phyloP scores from a whole-genome alignment of 257 asterid genomes.

The Marsdenia floribunda region DNA sequence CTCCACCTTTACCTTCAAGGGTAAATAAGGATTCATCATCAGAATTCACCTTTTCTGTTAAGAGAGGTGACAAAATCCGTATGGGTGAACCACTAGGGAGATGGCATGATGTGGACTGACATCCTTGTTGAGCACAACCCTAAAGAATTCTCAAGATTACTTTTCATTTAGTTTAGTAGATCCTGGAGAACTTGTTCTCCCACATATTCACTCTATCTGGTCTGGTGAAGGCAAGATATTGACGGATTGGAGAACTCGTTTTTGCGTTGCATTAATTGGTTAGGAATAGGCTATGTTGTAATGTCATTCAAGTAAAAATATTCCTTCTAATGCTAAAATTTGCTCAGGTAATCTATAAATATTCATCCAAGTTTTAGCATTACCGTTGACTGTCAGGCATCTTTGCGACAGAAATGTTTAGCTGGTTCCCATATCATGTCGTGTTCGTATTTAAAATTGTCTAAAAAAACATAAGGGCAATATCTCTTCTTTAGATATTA shows the following conservation, averaged over 20 bases:
- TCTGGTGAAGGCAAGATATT: not conserved
- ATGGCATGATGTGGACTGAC: constrained; percentile 35
- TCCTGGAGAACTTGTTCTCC: not conserved
- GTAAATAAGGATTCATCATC: constrained; percentile 29
- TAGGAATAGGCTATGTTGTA: not conserved
- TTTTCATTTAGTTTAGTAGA: not conserved
- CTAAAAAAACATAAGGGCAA: not conserved
- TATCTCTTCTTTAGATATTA: not conserved
- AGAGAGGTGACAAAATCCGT: constrained; percentile 56
- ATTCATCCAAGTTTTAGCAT: not conserved
- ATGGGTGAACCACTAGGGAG: constrained; percentile 93
- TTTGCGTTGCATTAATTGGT: not conserved
- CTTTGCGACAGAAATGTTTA: not conserved
- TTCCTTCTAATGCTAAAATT: not conserved
- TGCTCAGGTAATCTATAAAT: not conserved
- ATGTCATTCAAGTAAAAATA: not conserved
- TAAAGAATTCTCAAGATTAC: not conserved
- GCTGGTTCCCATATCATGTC: not conserved
- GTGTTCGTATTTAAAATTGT: not conserved
- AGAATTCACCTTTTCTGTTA: constrained; percentile 60
- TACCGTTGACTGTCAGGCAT: not conserved
- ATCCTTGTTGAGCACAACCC: not conserved
- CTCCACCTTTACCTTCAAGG: constrained; percentile 43
- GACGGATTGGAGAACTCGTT: not conserved
- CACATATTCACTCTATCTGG: not conserved